phyloP scores from a whole-genome alignment of 1,139 yeast species.

The Yamadazyma atlantica region DNA sequence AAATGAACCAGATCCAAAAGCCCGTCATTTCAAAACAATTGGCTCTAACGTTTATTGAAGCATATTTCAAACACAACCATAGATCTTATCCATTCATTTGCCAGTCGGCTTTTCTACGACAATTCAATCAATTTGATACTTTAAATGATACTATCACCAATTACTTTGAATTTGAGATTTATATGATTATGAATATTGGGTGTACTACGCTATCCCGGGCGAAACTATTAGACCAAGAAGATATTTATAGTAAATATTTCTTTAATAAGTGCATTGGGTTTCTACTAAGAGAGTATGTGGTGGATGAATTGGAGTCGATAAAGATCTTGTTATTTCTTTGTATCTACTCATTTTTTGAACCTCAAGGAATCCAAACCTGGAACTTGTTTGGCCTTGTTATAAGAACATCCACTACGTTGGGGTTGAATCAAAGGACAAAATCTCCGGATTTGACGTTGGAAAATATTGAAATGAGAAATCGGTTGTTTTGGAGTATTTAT shows the following conservation, averaged over 20 bases:
- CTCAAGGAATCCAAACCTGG: conserved; percentile 46
- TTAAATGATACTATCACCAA: conserved; percentile 5
- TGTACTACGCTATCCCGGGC: conserved; percentile 45
- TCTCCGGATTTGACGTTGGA: conserved; percentile 21
- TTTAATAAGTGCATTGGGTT: conserved; percentile 11
- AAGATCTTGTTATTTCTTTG: conserved; percentile 41
- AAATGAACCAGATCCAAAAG: conserved; percentile 1
- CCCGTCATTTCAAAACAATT: conserved; percentile 8
- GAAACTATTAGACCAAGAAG: conserved; percentile 29
- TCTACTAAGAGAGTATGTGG: conserved; percentile 16
- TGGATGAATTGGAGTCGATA: conserved; percentile 35
- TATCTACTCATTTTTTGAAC: conserved; percentile 45
- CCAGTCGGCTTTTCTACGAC: conserved; percentile 31
- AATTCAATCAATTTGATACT: conserved; percentile 16
- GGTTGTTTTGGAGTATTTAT: conserved; percentile 53
- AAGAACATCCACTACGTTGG: conserved; percentile 40
- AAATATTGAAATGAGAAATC: conserved; percentile 36
- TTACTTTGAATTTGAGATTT: conserved; percentile 31
- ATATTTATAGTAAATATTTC: conserved; percentile 19
- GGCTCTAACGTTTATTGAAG: conserved; percentile 20
- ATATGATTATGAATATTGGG: conserved; percentile 50
- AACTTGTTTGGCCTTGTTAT: conserved; percentile 47
- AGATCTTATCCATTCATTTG: conserved; percentile 43
- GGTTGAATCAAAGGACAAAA: conserved; percentile 36
- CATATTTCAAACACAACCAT: conserved; percentile 44